Evolutionary conservation across 2,329 filamentous ascomycete genomes (phyloP), one percentile per base, ranked within the genome.

Genomic region (Pseudocercospora cruenta): DNA sequence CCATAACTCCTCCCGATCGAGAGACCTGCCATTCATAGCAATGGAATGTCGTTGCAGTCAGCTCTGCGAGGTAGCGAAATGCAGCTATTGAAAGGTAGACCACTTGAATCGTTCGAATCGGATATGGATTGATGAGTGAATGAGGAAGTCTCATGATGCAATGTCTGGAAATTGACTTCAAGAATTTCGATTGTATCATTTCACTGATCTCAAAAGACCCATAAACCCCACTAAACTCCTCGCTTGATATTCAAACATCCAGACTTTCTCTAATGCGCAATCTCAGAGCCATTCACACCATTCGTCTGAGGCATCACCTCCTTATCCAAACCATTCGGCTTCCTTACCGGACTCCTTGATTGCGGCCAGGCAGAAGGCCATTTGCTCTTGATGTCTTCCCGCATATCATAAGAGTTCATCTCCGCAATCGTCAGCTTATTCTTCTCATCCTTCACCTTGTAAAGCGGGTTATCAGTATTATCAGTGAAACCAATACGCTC

Each of bases 401-500:
- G 49, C 70, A 71, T 71, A 47, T 71, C 84, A 80, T 79, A 87
- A 81, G 81, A 80, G 66, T 91, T 90, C 87, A 91, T 90, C 75
- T 91, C 88, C 68, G 90, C 87, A 58, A 91, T 90, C 0, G 88
- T 90, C 33, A 91, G 73, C 68, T 88, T 88, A 55, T 86, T 82
- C 69, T 81, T 84, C 70, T 87, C 83, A 60, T 90, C 84, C 68
- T 86, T 83, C 0, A 90, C 88, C 72, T 86, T 87, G 77, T 90
- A 90, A 0, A 82, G 83, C 0, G 82, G 75, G 14, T 79, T 84
- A 45, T 82, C 71, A 28, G 83, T 89, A 72, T 90, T 90, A 43
- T 82, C 82, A 0, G 87, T 89, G 77, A 90, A 90, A 0, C 87
- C 87, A 16, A 75, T 76, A 0, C 74, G 65, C 71, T 80, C 79